Percentiles rank a stretch among this genome's conserved stretches.
phyloP scores from a whole-genome alignment of 2,329 filamentous ascomycete genomes.

The Monascus ruber region DNA sequence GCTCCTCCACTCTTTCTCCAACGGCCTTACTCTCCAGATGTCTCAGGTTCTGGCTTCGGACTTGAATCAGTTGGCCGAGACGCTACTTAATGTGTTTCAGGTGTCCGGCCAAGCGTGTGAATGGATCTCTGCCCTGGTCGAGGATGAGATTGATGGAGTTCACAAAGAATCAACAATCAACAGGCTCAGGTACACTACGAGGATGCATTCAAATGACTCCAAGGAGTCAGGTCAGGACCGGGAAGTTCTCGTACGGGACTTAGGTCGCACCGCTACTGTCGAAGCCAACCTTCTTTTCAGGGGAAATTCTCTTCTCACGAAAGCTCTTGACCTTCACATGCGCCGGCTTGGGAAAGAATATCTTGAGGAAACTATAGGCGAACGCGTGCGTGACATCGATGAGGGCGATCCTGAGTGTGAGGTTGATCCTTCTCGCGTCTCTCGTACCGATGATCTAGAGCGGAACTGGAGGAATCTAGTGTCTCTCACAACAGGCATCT shows the following conservation, averaged over 20 bases:
- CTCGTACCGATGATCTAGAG: constrained; percentile 57
- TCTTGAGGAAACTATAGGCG: constrained; percentile 72
- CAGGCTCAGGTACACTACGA: constrained; percentile 50
- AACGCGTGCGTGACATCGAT: constrained; percentile 80
- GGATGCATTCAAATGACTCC: constrained; percentile 50
- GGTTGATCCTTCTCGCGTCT: constrained; percentile 76
- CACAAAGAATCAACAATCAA: constrained; percentile 67
- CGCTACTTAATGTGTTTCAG: constrained; percentile 88
- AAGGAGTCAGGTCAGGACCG: constrained; percentile 44
- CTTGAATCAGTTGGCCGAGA: constrained; percentile 69
- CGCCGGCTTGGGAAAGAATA: constrained; percentile 87
- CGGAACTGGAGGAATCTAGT: constrained; percentile 75
- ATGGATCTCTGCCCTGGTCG: constrained; percentile 86
- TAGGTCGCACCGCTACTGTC: constrained; percentile 52
- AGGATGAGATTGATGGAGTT: constrained; percentile 93
- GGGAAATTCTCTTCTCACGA: constrained; percentile 87
- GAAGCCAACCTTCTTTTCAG: constrained; percentile 93
- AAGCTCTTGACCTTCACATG: constrained; percentile 92
- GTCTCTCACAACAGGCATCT: constrained; percentile 66
- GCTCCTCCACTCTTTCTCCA: constrained; percentile 72
- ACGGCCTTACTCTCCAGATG: constrained; percentile 74
- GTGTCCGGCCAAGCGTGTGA: constrained; percentile 73
- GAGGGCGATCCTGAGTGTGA: constrained; percentile 86
- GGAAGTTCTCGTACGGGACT: constrained; percentile 51
- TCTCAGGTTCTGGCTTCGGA: constrained; percentile 66